Evolutionary conservation across 805 yeast genomes (phyloP).

Genomic region (Jamesozyma rosinii): DNA sequence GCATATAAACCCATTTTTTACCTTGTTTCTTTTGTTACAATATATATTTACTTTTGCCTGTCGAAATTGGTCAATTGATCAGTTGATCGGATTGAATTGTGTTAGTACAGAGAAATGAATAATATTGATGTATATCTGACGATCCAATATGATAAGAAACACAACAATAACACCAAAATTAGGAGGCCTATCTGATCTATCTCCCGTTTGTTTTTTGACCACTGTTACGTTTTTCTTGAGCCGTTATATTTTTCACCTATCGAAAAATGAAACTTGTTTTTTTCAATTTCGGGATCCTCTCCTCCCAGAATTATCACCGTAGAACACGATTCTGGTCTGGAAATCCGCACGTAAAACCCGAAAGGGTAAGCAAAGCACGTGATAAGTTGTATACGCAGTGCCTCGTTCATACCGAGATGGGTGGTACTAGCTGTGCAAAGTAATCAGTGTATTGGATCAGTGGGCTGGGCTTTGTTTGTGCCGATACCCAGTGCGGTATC

Average conservation of each 20-base stretch:
- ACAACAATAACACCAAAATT: not conserved
- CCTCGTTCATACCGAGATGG: too few relatives aligned
- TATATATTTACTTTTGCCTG: not conserved
- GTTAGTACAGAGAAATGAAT: not conserved
- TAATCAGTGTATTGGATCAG: too few relatives aligned
- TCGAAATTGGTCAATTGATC: not conserved
- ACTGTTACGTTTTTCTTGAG: not conserved
- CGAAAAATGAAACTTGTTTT: not conserved
- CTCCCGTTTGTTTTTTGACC: not conserved
- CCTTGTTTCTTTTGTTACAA: not conserved
- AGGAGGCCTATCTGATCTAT: not conserved
- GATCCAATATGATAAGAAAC: not conserved
- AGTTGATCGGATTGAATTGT: not conserved
- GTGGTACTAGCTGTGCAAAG: too few relatives aligned
- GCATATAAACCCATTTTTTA: slow-evolving; percentile 82
- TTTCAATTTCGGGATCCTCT: too few relatives aligned
- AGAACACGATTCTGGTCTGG: not conserved
- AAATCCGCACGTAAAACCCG: too few relatives aligned
- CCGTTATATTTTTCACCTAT: not conserved
- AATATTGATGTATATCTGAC: not conserved
- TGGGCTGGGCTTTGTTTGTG: too few relatives aligned
- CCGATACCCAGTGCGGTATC: too few relatives aligned
- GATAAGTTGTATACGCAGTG: too few relatives aligned
- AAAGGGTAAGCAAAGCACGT: too few relatives aligned
- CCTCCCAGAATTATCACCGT: not conserved